Evolutionary conservation across 139 green algal species (phyloP).

Genomic region (Chlamydomonas sphaeroides): DNA sequence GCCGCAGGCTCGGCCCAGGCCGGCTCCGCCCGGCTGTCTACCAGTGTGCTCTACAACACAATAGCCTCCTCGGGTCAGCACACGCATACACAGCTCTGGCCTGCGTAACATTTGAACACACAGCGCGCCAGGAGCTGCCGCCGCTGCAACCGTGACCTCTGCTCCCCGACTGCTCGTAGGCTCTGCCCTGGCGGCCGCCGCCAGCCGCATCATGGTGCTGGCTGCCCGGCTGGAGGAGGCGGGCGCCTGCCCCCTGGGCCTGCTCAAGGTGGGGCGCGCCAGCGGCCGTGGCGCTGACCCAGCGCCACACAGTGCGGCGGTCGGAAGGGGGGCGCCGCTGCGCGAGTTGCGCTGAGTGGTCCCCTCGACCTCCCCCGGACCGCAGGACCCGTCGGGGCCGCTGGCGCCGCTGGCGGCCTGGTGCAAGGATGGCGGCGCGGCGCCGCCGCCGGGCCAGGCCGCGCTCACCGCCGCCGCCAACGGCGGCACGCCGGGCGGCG

Average conservation of each 20-base stretch:
- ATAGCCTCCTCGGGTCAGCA: slow-evolving; percentile 28
- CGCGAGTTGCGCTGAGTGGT: too few species aligned
- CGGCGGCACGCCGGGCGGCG: too few species aligned
- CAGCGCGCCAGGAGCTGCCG: too few species aligned
- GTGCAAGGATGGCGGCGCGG: background rate
- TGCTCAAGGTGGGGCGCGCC: background rate
- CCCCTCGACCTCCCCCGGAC: background rate
- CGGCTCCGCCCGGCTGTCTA: slow-evolving; percentile 8
- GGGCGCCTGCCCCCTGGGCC: background rate
- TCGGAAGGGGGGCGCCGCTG: too few species aligned
- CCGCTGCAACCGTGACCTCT: too few species aligned
- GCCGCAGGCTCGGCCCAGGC: too few species aligned
- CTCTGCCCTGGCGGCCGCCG: background rate
- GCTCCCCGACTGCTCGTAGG: background rate
- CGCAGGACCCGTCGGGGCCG: slow-evolving; percentile 11
- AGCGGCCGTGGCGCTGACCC: too few species aligned
- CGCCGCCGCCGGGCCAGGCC: too few species aligned
- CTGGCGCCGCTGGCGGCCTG: background rate
- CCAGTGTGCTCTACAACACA: slow-evolving; percentile 29
- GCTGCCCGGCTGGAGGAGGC: slow-evolving; percentile 1
- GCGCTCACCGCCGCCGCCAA: too few species aligned
- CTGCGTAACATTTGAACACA: too few species aligned
- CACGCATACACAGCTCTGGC: background rate
- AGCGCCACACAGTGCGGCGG: too few species aligned
- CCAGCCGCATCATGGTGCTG: slow-evolving; percentile 7